Evolutionary conservation across 345 rosid species (phyloP).

Genomic region (Lepidium sativum): DNA sequence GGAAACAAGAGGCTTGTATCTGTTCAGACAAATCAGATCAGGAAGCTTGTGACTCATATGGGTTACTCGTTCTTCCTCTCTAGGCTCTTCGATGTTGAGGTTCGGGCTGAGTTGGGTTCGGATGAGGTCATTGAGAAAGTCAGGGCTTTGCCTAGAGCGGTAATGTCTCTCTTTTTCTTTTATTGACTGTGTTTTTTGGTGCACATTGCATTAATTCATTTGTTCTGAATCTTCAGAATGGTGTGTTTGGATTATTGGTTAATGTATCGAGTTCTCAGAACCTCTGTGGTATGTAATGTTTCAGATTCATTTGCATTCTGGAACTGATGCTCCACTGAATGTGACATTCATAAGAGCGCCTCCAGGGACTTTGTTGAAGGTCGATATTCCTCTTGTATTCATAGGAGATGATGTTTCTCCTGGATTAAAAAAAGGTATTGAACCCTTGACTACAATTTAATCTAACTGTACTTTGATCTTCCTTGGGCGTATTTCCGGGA

Average conservation of each 20-base stretch:
- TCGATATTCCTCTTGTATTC: conserved; percentile 76
- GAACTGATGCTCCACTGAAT: conserved; percentile 72
- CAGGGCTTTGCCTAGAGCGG: conserved; percentile 79
- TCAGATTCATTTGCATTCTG: conserved; percentile 79
- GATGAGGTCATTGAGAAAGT: conserved; percentile 65
- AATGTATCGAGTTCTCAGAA: neutral
- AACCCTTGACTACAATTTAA: neutral
- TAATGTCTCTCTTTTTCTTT: neutral
- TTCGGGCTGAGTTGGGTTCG: conserved; percentile 50
- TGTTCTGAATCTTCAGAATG: neutral
- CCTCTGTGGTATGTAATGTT: neutral
- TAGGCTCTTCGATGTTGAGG: conserved; percentile 75
- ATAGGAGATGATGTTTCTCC: conserved; percentile 95
- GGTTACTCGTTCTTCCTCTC: conserved; percentile 79
- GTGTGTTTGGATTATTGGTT: neutral
- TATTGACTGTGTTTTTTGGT: neutral
- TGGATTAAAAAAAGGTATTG: conserved; percentile 84
- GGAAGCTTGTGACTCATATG: conserved; percentile 65
- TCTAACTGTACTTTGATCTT: neutral
- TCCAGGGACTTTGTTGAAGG: conserved; percentile 60
- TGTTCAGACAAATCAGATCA: conserved; percentile 68
- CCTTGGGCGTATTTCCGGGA: neutral
- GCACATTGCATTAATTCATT: neutral
- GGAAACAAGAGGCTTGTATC: conserved; percentile 90
- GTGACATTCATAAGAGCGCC: conserved; percentile 90